phyloP scores from a whole-genome alignment of 306 rosid species.

The Gleditsia sinensis region DNA sequence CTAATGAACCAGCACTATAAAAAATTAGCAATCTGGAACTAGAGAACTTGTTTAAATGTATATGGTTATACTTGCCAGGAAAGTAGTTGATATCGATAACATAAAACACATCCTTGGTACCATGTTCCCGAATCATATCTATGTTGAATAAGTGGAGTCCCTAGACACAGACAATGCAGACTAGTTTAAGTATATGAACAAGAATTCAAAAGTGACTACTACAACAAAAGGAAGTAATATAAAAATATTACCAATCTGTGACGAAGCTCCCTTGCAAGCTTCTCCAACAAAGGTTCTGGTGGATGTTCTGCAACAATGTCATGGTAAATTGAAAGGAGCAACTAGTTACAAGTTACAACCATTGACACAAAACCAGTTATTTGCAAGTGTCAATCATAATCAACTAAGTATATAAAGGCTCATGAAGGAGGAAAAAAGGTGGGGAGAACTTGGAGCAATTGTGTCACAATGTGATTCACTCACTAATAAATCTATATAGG shows the following conservation, averaged over 20 bases:
- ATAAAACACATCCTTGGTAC: constrained; percentile 58
- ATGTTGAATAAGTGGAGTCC: constrained; percentile 59
- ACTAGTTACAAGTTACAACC: constrained; percentile 2
- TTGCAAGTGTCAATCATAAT: constrained; percentile 10
- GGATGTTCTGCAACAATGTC: constrained; percentile 51
- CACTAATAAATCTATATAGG: too few species aligned
- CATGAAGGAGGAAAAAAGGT: too few species aligned
- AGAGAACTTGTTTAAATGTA: constrained; percentile 6
- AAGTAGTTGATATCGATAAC: constrained; percentile 63
- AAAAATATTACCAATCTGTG: constrained; percentile 44
- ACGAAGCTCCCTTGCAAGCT: constrained; percentile 55
- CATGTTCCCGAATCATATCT: constrained; percentile 60
- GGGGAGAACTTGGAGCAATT: too few species aligned
- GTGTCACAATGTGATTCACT: too few species aligned
- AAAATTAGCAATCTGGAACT: background rate
- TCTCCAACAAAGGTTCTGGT: constrained; percentile 54
- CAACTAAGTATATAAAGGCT: too few species aligned
- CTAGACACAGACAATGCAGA: constrained; percentile 30
- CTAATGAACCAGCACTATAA: background rate
- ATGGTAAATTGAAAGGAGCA: constrained; percentile 19
- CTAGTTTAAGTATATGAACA: constrained; percentile 21
- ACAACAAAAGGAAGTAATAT: background rate
- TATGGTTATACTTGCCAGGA: constrained; percentile 46
- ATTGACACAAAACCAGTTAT: constrained; percentile 20
- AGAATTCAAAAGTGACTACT: background rate